These are phyloP conservation scores for Ceratocystis destructans DNA, from an alignment of 2,329 filamentous ascomycete species.

Conservation along the genomic window DNA sequence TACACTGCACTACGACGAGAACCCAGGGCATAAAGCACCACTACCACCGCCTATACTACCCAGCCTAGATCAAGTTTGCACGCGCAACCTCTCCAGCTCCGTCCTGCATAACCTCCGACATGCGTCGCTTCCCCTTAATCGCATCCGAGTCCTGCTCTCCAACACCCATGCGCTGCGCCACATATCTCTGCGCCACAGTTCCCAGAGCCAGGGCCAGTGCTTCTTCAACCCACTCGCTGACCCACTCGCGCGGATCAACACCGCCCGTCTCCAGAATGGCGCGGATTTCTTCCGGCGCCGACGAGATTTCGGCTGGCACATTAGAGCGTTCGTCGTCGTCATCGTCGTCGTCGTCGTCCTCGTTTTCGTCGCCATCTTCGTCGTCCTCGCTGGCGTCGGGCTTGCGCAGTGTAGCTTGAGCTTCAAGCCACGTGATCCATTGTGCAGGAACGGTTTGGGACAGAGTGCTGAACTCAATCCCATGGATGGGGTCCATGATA, in stretches of 20 bases:
- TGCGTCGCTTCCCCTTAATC: constrained; percentile 47
- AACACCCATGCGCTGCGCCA: constrained; percentile 89
- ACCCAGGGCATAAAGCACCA: not conserved
- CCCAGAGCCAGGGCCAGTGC: constrained; percentile 63
- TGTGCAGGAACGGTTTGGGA: constrained; percentile 71
- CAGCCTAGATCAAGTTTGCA: constrained; percentile 38
- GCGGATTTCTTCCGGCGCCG: constrained; percentile 61
- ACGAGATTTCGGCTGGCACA: constrained; percentile 27
- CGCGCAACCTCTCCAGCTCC: constrained; percentile 46
- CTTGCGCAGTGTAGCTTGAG: constrained; percentile 32
- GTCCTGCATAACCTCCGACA: constrained; percentile 42
- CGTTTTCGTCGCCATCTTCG: too few species aligned
- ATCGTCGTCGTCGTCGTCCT: not conserved
- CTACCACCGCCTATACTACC: not conserved
- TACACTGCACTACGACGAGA: not conserved
- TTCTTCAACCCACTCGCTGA: constrained; percentile 95
- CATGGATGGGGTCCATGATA: constrained; percentile 77
- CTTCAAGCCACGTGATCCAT: constrained; percentile 89
- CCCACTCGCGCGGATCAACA: constrained; percentile 92
- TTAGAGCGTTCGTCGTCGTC: constrained; percentile 28
- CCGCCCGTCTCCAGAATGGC: constrained; percentile 64
- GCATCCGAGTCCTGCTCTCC: constrained; percentile 52
- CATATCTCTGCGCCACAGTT: constrained; percentile 84
- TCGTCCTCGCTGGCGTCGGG: not conserved
- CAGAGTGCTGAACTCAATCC: constrained; percentile 70